These are phyloP conservation scores for Astragalus glycyphyllos DNA, from an alignment of 306 rosid genomes.

Conservation along the genomic window DNA sequence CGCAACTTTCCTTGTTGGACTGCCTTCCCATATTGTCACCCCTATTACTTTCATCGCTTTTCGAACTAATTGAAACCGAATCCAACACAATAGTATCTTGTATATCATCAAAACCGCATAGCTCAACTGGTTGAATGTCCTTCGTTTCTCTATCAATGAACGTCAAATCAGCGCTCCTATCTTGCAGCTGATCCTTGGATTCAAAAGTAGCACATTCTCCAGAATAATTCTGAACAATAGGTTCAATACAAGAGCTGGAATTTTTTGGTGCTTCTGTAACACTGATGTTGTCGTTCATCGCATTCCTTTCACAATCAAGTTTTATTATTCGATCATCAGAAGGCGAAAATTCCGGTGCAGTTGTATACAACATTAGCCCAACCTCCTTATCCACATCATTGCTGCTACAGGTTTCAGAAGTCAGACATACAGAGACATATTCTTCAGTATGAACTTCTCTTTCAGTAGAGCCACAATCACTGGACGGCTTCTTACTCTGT, in stretches of 20 bases:
- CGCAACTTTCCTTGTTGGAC: constrained; percentile 44
- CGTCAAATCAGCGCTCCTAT: constrained; percentile 31
- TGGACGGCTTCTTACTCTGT: constrained; percentile 57
- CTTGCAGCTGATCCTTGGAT: constrained; percentile 46
- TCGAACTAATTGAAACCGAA: constrained; percentile 53
- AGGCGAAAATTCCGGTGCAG: constrained; percentile 45
- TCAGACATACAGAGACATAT: constrained; percentile 48
- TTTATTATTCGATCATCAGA: constrained; percentile 45
- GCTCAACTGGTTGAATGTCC: constrained; percentile 36
- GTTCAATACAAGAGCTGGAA: too few relatives aligned
- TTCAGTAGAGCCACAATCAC: constrained; percentile 53
- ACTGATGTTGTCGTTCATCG: constrained; percentile 2
- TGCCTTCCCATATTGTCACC: constrained; percentile 43
- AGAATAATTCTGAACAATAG: constrained; percentile 33
- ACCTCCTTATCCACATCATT: constrained; percentile 49
- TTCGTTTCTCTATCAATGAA: constrained; percentile 41
- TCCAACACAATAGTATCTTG: constrained; percentile 52
- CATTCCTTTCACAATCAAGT: constrained; percentile 39
- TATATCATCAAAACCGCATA: constrained; percentile 43
- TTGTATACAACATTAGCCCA: constrained; percentile 35
- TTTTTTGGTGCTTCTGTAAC: constrained; percentile 41
- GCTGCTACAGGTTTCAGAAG: constrained; percentile 55
- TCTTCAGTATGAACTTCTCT: constrained; percentile 56
- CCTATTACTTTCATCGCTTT: constrained; percentile 48
- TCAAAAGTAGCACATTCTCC: constrained; percentile 42